Conservation (phyloP, 257 asterid genomes). For the Solanum bulbocastanum region DNA sequence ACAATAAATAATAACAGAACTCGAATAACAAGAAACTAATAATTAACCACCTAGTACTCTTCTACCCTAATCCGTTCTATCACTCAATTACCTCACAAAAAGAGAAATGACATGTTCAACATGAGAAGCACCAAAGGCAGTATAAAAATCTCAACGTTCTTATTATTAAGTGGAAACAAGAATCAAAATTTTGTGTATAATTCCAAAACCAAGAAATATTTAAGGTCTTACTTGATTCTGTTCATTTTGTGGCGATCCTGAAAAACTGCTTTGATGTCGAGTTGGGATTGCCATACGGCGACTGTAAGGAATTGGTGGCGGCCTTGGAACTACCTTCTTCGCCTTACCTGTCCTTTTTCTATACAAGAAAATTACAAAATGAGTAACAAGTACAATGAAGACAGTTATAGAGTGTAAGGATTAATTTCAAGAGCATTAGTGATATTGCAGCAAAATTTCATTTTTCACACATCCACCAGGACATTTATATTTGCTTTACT, state of each 20-base stretch:
- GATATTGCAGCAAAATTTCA: neutral
- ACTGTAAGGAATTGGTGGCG: slow-evolving; percentile 47
- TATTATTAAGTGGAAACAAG: neutral
- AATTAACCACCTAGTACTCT: neutral
- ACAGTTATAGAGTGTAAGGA: neutral
- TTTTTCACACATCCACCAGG: neutral
- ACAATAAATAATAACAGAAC: neutral
- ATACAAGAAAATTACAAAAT: slow-evolving; percentile 16
- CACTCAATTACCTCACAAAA: too few relatives aligned
- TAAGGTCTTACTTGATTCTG: slow-evolving; percentile 37
- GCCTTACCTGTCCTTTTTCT: slow-evolving; percentile 52
- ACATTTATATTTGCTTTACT: neutral
- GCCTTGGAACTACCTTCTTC: slow-evolving; percentile 50
- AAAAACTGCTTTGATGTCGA: slow-evolving; percentile 11
- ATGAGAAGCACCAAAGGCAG: neutral
- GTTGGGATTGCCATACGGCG: slow-evolving; percentile 16
- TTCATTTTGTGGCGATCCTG: slow-evolving; percentile 33
- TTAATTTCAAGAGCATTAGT: neutral
- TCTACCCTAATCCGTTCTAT: neutral
- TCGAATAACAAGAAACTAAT: neutral
- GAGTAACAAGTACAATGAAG: slow-evolving; percentile 5
- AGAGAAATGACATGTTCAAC: neutral
- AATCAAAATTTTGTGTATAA: neutral
- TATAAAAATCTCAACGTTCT: neutral
- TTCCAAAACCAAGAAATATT: neutral